Evolutionary conservation across 1,284 basidiomycete species (phyloP).

Genomic region (Ustilago trichophora): DNA sequence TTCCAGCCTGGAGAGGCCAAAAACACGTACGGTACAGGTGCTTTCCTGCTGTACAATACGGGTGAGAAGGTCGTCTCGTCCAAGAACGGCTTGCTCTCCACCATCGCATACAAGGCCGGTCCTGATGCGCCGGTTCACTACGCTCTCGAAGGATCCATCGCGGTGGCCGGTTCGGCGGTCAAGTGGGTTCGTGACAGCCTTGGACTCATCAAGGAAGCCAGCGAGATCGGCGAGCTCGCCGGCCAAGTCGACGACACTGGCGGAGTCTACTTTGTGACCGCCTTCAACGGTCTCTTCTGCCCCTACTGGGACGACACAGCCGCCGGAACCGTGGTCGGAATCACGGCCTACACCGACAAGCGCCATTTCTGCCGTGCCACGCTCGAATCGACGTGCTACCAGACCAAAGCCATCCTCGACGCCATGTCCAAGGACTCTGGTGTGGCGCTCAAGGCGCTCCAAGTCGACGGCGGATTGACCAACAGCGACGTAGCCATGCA

Average conservation of each 20-base stretch:
- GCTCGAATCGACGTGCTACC: constrained; percentile 81
- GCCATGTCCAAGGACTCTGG: constrained; percentile 87
- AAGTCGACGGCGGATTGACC: constrained; percentile 79
- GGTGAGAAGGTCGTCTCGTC: constrained; percentile 86
- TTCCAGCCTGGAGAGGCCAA: constrained; percentile 65
- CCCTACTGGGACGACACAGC: constrained; percentile 88
- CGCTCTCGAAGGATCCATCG: constrained; percentile 92
- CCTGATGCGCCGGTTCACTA: constrained; percentile 82
- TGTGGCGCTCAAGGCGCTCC: constrained; percentile 79
- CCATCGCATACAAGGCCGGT: constrained; percentile 93
- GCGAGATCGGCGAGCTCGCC: constrained; percentile 86
- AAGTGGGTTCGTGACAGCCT: constrained; percentile 95
- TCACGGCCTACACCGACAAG: constrained; percentile 91
- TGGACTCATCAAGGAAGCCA: constrained; percentile 80
- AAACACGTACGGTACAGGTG: constrained; percentile 77
- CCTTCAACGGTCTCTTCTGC: constrained; percentile 89
- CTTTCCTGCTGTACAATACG: constrained; percentile 93
- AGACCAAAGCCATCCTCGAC: constrained; percentile 92
- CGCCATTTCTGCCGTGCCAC: constrained; percentile 87
- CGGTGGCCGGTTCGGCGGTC: constrained; percentile 92
- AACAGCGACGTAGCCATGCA: constrained; percentile 80
- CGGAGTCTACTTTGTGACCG: constrained; percentile 97
- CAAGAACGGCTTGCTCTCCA: constrained; percentile 85
- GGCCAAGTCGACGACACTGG: constrained; percentile 81
- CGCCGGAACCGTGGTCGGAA: constrained; percentile 78